phyloP scores from a whole-genome alignment of 176 grass and related monocot genomes.

The Cenchrus purpureus region DNA sequence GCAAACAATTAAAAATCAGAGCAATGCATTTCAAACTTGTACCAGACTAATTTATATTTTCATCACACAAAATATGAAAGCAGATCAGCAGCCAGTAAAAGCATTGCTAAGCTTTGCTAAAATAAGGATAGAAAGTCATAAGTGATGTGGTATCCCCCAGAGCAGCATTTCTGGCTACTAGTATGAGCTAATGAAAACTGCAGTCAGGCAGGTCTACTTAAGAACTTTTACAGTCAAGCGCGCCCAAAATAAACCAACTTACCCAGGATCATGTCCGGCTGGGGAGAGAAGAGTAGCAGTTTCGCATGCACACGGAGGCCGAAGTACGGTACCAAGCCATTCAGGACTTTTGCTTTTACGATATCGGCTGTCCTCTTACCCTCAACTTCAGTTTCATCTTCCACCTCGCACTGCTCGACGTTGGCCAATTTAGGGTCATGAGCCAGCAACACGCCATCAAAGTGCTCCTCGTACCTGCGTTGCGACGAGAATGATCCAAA shows the following conservation, averaged over 20 bases:
- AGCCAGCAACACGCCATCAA: constrained; percentile 75
- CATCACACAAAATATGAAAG: neutral
- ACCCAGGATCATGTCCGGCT: constrained; percentile 80
- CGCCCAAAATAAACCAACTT: neutral
- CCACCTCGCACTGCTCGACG: too few species aligned
- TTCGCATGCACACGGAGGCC: constrained; percentile 54
- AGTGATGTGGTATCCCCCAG: neutral
- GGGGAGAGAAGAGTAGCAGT: constrained; percentile 79
- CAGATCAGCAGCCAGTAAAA: neutral
- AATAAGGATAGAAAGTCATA: neutral
- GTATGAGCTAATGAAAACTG: neutral
- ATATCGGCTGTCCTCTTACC: constrained; percentile 36
- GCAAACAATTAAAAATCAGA: constrained; percentile 41
- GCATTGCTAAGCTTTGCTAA: neutral
- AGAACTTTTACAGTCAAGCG: neutral
- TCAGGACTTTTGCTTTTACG: constrained; percentile 53
- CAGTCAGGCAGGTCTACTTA: neutral
- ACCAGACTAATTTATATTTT: neutral
- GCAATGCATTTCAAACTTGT: constrained; percentile 5
- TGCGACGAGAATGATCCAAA: neutral
- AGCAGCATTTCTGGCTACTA: neutral
- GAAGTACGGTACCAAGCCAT: constrained; percentile 76
- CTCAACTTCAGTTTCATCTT: neutral
- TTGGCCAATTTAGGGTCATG: constrained; percentile 27
- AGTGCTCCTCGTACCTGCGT: constrained; percentile 71